Base-by-base conservation (phyloP, 2,329 filamentous ascomycete species). In the Sarocladiaceae sp. region DNA sequence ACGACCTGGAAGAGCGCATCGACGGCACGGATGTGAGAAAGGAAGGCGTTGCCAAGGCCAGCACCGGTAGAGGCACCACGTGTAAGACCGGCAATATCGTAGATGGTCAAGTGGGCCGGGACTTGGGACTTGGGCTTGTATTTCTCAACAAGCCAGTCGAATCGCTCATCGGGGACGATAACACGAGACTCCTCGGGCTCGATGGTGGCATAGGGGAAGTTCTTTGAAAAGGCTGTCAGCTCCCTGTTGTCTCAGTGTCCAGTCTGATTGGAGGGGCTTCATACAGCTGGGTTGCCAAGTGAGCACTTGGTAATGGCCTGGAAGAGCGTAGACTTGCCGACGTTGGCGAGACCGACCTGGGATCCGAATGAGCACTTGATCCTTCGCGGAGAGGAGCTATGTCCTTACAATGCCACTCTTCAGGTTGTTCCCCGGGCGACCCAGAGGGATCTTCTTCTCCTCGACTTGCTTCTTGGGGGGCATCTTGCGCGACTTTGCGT, bases 121-220 rank as follows among this genome's bases (percentile, higher is more conserved):
- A 99, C 94, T 59, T 82, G 76, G 42, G 93, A 97, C 79, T 97
- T 97, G 69, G 94, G 94, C 74, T 96, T 92, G 82, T 97, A 99
- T 72, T 97, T 94, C 61, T 94, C 80, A 71, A 86, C 88, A 50
- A 99, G 81, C 92, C 91, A 97, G 77, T 97, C 91, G 74, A 89
- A 99, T 56, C 94, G 88, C 57, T 89, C 90, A 75, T 99, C 94
- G 44, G 94, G 95, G 29, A 99, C 94, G 63, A 99, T 84, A 72
- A 99, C 94, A 63, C 93, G 90, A 58, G 94, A 90, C 77, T 99
- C 94, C 78, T 99, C 95, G 46, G 94, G 94, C 62, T 99, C 92
- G 73, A 99, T 99, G 65, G 94, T 99, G 68, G 94, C 94, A 79
- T 96, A 99, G 52, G 94, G 94, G 71, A 97, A 99, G 78, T 99